Base-by-base conservation (phyloP, 2,329 filamentous ascomycete species). In the Colletotrichum sp. region DNA sequence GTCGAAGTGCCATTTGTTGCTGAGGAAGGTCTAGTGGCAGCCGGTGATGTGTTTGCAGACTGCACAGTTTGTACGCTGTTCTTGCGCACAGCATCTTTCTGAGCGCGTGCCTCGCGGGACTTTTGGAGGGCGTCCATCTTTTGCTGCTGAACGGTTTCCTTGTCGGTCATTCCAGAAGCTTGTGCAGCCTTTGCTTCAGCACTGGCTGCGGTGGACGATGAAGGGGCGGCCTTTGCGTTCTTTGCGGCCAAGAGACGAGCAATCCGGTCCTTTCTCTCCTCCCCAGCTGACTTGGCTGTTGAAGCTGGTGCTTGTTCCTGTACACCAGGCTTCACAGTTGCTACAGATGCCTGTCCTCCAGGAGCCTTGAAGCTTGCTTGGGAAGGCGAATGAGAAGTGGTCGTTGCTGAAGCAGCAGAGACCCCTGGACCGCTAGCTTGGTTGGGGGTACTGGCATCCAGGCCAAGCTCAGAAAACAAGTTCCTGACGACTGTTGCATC, bases 121-220 rank as follows among this genome's bases (percentile, higher is more conserved):
- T 91, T 93, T 78, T 92, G 92, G 26, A 97, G 85, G 26, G 93
- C 93, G 75, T 95, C 94, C 81, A 98, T 93, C 78, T 95, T 95
- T 81, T 95, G 91, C 78, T 95, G 92, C 62, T 96, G 88, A 36
- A 96, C 85, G 74, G 89, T 90, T 73, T 95, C 94, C 76, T 94
- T 98, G 78, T 95, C 91, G 36, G 87, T 86, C 86, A 91, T 79
- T 85, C 83, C 13, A 71, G 79, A 64, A 16, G 76, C 55, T 73
- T 71, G 66, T 18, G 30, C 32, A 21, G 36, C 6, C n/a, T 70
- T 70, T 48, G 56, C 16, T 13, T 70, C 67, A 24, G 15, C 26
- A 16, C 73, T 18, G 78, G 60, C 18, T 38, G 77, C 72, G 60
- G 30, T 32, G 10, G 65, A 21, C n/a, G 62, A 64, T 8, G 70